Conservation (phyloP, 129 eudicot species). For the Centaurea solstitialis region DNA sequence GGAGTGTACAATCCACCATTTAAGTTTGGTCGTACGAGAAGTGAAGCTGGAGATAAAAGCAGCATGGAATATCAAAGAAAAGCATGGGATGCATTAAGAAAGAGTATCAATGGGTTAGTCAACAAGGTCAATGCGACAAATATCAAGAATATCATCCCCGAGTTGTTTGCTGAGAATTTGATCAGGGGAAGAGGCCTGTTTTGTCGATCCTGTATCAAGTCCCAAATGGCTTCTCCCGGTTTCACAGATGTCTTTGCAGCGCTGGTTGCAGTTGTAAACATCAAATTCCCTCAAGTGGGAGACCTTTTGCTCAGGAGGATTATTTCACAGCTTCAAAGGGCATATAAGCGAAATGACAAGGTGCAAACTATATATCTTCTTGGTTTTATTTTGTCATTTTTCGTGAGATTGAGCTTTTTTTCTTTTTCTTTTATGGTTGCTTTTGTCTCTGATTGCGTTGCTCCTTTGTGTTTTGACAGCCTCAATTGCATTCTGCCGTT, state of each 20-base stretch:
- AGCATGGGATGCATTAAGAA: constrained; percentile 94
- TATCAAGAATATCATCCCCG: constrained; percentile 77
- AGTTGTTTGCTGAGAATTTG: constrained; percentile 76
- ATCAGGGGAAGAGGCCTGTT: constrained; percentile 91
- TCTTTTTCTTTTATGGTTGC: not conserved
- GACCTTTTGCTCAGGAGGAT: constrained; percentile 85
- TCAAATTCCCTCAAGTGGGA: constrained; percentile 90
- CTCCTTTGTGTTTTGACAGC: constrained; percentile 43
- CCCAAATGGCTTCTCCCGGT: constrained; percentile 96
- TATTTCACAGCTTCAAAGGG: constrained; percentile 77
- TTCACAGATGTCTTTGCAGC: constrained; percentile 97
- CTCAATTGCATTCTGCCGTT: constrained; percentile 83
- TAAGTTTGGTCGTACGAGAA: constrained; percentile 84
- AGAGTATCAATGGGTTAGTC: constrained; percentile 90
- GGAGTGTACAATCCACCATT: constrained; percentile 92
- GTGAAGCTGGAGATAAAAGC: constrained; percentile 70
- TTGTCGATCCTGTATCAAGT: constrained; percentile 94
- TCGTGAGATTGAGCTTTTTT: not conserved
- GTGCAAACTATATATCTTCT: constrained; percentile 26
- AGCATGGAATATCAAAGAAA: constrained; percentile 84
- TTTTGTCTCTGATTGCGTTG: not conserved
- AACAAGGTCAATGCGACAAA: constrained; percentile 89
- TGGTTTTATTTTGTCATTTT: not conserved
- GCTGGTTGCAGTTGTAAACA: constrained; percentile 85
- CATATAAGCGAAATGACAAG: constrained; percentile 92